These are phyloP conservation scores for Aspergillus ochraceus DNA, from an alignment of 2,329 filamentous ascomycete genomes.

Conservation along the genomic window DNA sequence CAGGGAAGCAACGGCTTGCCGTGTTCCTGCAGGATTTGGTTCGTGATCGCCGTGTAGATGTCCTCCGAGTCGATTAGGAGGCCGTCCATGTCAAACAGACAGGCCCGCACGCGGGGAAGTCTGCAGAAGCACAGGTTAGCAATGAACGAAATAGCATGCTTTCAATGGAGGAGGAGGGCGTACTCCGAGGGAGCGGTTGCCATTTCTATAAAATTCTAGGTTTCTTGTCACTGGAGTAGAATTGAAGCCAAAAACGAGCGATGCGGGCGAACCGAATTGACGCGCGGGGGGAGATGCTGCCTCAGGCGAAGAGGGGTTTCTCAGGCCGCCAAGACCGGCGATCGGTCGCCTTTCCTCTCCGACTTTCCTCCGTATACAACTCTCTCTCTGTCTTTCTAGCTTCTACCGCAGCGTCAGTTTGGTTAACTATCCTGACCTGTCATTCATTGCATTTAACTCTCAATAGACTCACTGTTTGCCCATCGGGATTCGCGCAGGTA, in stretches of 20 bases:
- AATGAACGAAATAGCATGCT: not conserved
- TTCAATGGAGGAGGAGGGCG: not conserved
- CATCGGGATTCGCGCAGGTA: no score
- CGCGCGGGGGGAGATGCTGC: not conserved
- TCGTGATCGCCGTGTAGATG: slow-evolving; percentile 79
- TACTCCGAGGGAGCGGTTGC: slow-evolving; percentile 8
- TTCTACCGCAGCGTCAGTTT: no score
- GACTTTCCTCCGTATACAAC: no score
- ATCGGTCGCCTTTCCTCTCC: no score
- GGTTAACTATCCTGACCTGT: not conserved
- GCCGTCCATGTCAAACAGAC: slow-evolving; percentile 98
- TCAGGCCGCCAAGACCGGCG: no score
- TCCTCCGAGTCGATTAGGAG: slow-evolving; percentile 94
- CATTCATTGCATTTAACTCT: not conserved
- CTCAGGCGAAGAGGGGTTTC: no score
- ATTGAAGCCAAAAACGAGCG: not conserved
- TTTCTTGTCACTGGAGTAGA: slow-evolving; percentile 3
- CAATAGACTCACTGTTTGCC: not conserved
- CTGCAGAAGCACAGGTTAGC: slow-evolving; percentile 40
- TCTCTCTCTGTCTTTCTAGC: no score
- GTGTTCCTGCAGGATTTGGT: slow-evolving; percentile 76
- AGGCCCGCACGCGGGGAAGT: slow-evolving; percentile 79
- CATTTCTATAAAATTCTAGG: not conserved
- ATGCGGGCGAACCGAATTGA: not conserved
- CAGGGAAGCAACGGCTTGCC: slow-evolving; percentile 76